Percentiles rank a stretch among this genome's conserved stretches.
Conservation (phyloP, 2,329 filamentous ascomycete species). For the Ophiostoma triangulosporum region DNA sequence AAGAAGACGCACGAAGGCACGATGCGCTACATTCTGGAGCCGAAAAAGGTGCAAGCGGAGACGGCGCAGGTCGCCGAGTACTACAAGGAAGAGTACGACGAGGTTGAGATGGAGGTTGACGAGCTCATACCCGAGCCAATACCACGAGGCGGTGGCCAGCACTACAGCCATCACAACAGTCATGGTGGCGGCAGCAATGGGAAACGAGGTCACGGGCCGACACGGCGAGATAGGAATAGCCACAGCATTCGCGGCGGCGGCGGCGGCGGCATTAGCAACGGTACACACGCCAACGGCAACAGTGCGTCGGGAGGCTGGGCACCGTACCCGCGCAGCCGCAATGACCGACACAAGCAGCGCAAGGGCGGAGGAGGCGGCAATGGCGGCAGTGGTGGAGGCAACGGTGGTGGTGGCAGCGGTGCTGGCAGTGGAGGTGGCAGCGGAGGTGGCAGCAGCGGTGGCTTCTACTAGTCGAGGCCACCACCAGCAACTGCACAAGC, state of each 20-base stretch:
- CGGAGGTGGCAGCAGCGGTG: too few species aligned
- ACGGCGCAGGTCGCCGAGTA: conserved; percentile 52
- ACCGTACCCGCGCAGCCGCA: conserved; percentile 6
- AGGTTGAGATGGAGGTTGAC: conserved; percentile 67
- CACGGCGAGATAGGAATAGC: conserved; percentile 7
- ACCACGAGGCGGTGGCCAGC: background rate
- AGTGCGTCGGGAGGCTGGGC: conserved; percentile 3
- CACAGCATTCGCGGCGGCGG: background rate
- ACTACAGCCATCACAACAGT: background rate
- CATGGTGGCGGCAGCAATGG: background rate
- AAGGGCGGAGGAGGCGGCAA: conserved; percentile 16
- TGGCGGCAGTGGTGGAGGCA: background rate
- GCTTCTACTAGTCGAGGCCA: background rate
- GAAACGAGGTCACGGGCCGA: background rate
- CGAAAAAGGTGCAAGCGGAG: conserved; percentile 60
- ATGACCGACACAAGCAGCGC: conserved; percentile 5
- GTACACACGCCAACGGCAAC: background rate
- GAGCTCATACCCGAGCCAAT: conserved; percentile 32
- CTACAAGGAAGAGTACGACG: conserved; percentile 62
- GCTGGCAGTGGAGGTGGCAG: background rate
- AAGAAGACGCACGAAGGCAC: conserved; percentile 51
- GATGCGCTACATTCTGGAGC: conserved; percentile 79
- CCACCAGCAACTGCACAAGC: too few species aligned
- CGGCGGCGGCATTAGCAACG: background rate
- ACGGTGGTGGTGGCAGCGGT: background rate